Conservation (phyloP, 2,329 filamentous ascomycete genomes). For the Fusarium sp. region DNA sequence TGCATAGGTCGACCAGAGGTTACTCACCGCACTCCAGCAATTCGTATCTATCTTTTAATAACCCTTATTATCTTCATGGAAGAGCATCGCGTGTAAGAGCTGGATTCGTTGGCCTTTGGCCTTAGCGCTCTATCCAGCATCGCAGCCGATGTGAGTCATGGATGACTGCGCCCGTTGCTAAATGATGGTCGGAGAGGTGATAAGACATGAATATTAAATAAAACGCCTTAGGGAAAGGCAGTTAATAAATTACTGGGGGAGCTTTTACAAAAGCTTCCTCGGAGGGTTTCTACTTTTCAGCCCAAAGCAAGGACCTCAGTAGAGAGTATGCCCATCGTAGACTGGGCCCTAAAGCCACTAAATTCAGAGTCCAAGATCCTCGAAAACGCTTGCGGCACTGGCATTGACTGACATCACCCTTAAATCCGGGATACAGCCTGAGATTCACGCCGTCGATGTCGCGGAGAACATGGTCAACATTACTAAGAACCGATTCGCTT, state of each 20-base stretch:
- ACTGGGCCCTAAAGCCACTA: neutral
- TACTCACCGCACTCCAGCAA: accelerated
- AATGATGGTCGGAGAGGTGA: accelerated
- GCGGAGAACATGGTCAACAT: neutral
- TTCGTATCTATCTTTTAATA: accelerated
- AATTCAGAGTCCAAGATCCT: neutral
- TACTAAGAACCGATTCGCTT: accelerated
- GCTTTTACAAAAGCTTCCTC: neutral
- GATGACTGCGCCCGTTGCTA: accelerated
- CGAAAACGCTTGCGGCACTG: neutral
- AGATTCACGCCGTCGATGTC: neutral
- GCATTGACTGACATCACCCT: neutral
- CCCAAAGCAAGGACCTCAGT: accelerated
- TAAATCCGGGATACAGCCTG: neutral
- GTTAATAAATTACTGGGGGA: neutral
- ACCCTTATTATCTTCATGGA: accelerated
- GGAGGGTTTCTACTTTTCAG: neutral
- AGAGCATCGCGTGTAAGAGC: neutral
- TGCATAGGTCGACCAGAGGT: accelerated
- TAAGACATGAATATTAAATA: accelerated
- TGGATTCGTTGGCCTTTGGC: neutral
- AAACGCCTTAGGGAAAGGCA: neutral
- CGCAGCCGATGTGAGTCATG: neutral
- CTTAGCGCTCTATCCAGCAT: neutral
- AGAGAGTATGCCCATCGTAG: neutral